Conservation (phyloP, 2,329 filamentous ascomycete species). For the Pleomassaria siparia region DNA sequence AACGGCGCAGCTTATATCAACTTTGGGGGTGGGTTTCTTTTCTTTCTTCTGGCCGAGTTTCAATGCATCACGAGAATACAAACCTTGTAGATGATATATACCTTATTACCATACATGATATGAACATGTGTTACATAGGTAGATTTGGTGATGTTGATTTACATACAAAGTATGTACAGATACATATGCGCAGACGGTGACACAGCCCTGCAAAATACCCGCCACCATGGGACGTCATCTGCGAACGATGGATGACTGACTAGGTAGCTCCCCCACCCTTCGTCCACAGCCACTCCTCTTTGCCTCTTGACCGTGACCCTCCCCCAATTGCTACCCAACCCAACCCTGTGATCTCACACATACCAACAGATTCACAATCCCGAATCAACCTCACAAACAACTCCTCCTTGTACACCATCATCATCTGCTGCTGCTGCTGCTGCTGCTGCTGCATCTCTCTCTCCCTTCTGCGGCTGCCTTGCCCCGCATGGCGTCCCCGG, state of each 20-base stretch:
- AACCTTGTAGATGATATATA: neutral
- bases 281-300: slow-evolving; percentile 1
- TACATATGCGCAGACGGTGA: too few relatives aligned
- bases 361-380: too few relatives aligned
- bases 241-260: slow-evolving; percentile 4
- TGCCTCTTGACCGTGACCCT: neutral
- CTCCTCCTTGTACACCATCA: too few relatives aligned
- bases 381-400: too few relatives aligned
- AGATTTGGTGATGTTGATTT: slow-evolving; percentile 6
- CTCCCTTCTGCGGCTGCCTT: slow-evolving; percentile 9
- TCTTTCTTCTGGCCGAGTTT: too few relatives aligned
- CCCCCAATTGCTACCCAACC: neutral
- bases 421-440: neutral
- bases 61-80: neutral
- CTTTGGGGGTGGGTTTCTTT: neutral
- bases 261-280: slow-evolving; percentile 8
- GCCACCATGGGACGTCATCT: slow-evolving; percentile 19
- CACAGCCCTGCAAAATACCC: slow-evolving; percentile 4
- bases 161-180: too few relatives aligned
- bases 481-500: slow-evolving; percentile 36
- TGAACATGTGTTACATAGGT: too few relatives aligned
- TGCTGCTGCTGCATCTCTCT: neutral
- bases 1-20: slow-evolving; percentile 1
- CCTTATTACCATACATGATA: too few relatives aligned
- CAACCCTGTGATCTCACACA: too few relatives aligned